These are phyloP conservation scores for Leccinellum albellum DNA, from an alignment of 768 basidiomycete species.

Conservation along the genomic window DNA sequence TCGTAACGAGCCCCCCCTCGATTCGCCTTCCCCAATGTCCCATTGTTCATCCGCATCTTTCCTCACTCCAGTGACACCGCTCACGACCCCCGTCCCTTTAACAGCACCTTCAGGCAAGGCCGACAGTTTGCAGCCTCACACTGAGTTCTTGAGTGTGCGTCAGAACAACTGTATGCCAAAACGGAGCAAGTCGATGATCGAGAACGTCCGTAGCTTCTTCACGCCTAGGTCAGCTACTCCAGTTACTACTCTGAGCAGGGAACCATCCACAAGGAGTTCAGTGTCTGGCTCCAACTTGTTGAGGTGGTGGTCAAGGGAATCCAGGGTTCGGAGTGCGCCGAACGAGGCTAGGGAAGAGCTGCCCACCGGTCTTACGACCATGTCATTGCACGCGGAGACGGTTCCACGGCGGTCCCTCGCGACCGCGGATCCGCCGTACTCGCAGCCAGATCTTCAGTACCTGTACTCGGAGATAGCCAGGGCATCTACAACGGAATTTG, in stretches of 20 bases:
- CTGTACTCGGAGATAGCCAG: conserved; percentile 16
- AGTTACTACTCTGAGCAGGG: conserved; percentile 27
- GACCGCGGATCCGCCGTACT: conserved; percentile 24
- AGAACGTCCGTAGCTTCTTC: conserved; percentile 61
- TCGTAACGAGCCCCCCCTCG: conserved; percentile 16
- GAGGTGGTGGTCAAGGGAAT: conserved; percentile 48
- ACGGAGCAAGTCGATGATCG: conserved; percentile 53
- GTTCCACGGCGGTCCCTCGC: conserved; percentile 7
- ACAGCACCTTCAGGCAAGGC: conserved; percentile 10
- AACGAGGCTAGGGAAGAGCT: conserved; percentile 36
- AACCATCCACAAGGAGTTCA: conserved; percentile 25
- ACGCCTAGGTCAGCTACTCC: conserved; percentile 45
- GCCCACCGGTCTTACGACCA: conserved; percentile 23
- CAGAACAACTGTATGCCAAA: conserved; percentile 34
- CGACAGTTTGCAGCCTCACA: conserved; percentile 19
- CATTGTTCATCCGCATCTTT: conserved; percentile 36
- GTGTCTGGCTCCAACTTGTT: conserved; percentile 33
- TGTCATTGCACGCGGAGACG: conserved; percentile 21
- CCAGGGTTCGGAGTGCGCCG: conserved; percentile 51
- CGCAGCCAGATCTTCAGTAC: conserved; percentile 29
- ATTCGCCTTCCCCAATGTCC: conserved; percentile 39
- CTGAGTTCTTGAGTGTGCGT: conserved; percentile 26
- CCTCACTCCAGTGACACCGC: conserved; percentile 22
- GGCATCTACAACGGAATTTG: conserved; percentile 23
- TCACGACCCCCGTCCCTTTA: conserved; percentile 14